A percentile compares a stretch with the other conserved stretches of the same genome.
These are phyloP conservation scores for Mortierella polycephala DNA, from an alignment of 371 early-diverging fungal genomes.

Conservation along the genomic window DNA sequence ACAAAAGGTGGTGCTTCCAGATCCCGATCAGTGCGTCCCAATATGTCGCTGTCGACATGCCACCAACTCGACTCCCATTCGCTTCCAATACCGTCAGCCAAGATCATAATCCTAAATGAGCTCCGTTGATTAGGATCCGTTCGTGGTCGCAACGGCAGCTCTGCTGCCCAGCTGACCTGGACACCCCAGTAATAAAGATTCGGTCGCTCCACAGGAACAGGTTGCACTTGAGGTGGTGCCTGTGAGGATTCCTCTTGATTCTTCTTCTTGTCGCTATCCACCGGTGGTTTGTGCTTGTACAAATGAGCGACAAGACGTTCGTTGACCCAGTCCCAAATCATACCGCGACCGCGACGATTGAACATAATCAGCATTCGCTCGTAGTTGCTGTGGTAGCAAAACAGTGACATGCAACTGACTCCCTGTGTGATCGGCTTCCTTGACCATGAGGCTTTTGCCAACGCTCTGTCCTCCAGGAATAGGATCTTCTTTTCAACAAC, in stretches of 20 bases:
- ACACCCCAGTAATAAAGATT: conserved; percentile 34
- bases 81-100: conserved; percentile 19
- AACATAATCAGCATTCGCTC: conserved; percentile 31
- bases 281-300: conserved; percentile 3
- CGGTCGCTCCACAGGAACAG: not conserved
- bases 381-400: conserved; percentile 25
- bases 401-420: conserved; percentile 41
- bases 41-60: conserved; percentile 20
- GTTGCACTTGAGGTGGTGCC: too few relatives aligned
- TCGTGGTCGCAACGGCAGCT: not conserved
- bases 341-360: conserved; percentile 30
- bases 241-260: too few relatives aligned
- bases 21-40: conserved; percentile 4
- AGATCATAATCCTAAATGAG: conserved; percentile 34
- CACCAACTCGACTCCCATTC: conserved; percentile 44
- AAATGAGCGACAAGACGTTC: conserved; percentile 31
- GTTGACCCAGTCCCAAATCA: conserved; percentile 48
- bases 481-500: conserved; percentile 30
- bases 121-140: not conserved
- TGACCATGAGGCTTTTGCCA: conserved; percentile 5
- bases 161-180: conserved; percentile 36
- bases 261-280: too few relatives aligned
- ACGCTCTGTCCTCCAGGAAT: conserved; percentile 15
- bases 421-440: conserved; percentile 28
- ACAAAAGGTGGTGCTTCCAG: conserved; percentile 22